Base-by-base conservation (phyloP, 345 rosid species). In the Iberis pinnata region DNA sequence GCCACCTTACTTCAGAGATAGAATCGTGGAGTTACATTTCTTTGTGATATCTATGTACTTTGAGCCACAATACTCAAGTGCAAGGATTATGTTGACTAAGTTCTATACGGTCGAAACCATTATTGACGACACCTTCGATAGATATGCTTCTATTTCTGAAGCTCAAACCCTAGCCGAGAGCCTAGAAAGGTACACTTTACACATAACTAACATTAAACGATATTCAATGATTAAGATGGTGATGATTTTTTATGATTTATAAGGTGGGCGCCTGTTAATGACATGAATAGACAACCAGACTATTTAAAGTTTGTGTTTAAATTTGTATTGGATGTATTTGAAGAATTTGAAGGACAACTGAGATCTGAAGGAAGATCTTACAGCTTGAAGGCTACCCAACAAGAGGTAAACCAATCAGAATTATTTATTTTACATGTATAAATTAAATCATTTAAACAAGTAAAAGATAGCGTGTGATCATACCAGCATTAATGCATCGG, bases 131-230 rank as follows among this genome's bases (percentile, higher is more conserved):
- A 36, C 63, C 1, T 46, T 10, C 17, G 63, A 47, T 17, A 47
- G 54, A 46, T 58, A 58, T 47, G 63, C 45, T 2, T 58, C 63
- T 5, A 17, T 58, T 24, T 0, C 14, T 22, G 63, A 58, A 15
- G 53, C 43, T 22, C 24, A 22, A 58, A 35, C 22, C 17, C 63
- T 58, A 22, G 44, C 24, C 11, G 25, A 36, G 4, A 13, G 63
- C 15, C 10, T 45, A 12, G 35, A 32, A 31, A 43, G 61, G 61
- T 56, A 18, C 25, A n/a, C n/a, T n/a, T n/a, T n/a, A n/a, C n/a
- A n/a, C n/a, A n/a, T n/a, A n/a, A n/a, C n/a, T n/a, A n/a, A n/a
- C n/a, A n/a, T 22, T 22, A 22, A 22, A 5, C 1, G 8, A 11
- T 15, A 13, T 15, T 15, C 2, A 1, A 2, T 4, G 14, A n/a